A percentile compares a stretch with the other conserved stretches of the same genome.
phyloP scores from a whole-genome alignment of 257 asterid genomes.

The Capsicum rhomboideum region DNA sequence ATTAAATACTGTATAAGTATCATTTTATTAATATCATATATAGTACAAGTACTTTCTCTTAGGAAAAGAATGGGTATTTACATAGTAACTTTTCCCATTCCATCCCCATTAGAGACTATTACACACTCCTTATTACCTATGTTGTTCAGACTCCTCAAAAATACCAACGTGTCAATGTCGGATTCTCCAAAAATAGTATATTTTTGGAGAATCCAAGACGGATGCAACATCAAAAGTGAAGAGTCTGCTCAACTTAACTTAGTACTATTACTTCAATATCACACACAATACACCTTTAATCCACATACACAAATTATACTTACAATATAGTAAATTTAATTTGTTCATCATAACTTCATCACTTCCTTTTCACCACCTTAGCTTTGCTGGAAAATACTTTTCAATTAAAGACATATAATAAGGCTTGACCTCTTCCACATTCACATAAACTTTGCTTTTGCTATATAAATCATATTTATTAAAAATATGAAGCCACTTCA shows the following conservation, averaged over 20 bases:
- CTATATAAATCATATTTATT: slow-evolving; percentile 33
- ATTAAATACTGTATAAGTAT: not conserved
- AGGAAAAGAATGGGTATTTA: not conserved
- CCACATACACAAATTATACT: not conserved
- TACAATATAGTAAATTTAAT: not conserved
- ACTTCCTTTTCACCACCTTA: slow-evolving; percentile 1
- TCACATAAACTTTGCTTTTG: slow-evolving; percentile 24
- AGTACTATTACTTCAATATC: not conserved
- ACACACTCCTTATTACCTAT: not conserved
- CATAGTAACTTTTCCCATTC: not conserved
- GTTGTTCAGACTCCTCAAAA: too few species aligned
- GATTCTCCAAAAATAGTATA: too few species aligned
- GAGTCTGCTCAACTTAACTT: too few species aligned
- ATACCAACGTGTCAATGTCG: too few species aligned
- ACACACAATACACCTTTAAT: not conserved
- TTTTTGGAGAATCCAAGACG: too few species aligned
- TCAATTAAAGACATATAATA: not conserved
- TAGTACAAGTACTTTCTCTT: not conserved
- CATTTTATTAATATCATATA: not conserved
- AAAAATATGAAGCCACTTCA: slow-evolving; percentile 15
- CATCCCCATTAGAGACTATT: not conserved
- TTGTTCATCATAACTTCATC: not conserved
- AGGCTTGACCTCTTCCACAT: slow-evolving; percentile 18
- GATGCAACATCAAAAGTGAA: too few species aligned
- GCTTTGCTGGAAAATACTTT: not conserved